These are phyloP conservation scores for Penicillium parvum DNA, from an alignment of 495 filamentous ascomycete species.

Conservation along the genomic window DNA sequence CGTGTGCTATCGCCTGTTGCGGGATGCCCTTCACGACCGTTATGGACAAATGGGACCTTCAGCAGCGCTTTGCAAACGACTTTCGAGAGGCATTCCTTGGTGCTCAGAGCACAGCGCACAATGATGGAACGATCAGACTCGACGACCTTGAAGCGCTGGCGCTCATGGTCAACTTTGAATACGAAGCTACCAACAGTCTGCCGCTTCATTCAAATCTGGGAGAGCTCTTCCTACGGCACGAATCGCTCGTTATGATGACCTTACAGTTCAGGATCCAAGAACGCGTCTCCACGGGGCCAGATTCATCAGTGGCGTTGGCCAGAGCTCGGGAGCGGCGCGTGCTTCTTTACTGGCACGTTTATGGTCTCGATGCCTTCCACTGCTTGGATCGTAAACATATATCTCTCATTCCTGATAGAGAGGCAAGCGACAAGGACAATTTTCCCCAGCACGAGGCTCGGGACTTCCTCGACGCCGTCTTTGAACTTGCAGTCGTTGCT, in stretches of 20 bases:
- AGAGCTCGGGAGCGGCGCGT: conserved; percentile 2
- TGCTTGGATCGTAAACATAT: conserved; percentile 11
- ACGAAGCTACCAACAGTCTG: conserved; percentile 1
- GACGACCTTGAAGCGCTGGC: conserved; percentile 17
- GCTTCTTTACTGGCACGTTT: conserved; percentile 15
- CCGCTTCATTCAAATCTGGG: conserved; percentile 2
- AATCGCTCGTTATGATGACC: conserved; percentile 13
- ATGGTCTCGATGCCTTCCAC: conserved; percentile 15
- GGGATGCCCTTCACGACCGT: conserved; percentile 11
- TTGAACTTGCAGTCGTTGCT: conserved; percentile 7
- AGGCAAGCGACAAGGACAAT: not conserved
- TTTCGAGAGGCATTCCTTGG: conserved; percentile 7
- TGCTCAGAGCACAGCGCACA: not conserved
- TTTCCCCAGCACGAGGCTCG: not conserved
- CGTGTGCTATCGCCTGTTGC: conserved; percentile 12
- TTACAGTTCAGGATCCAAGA: conserved; percentile 2
- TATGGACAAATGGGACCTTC: conserved; percentile 5
- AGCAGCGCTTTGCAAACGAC: conserved; percentile 4
- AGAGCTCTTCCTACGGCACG: conserved; percentile 6
- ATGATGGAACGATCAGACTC: conserved; percentile 4
- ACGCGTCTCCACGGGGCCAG: not conserved
- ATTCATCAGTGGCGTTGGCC: not conserved
- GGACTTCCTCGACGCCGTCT: conserved; percentile 7
- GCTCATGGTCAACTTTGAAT: conserved; percentile 15
- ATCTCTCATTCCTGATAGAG: conserved; percentile 5